These are phyloP conservation scores for Tulasnella sp. DNA, from an alignment of 768 basidiomycete species.

Conservation along the genomic window DNA sequence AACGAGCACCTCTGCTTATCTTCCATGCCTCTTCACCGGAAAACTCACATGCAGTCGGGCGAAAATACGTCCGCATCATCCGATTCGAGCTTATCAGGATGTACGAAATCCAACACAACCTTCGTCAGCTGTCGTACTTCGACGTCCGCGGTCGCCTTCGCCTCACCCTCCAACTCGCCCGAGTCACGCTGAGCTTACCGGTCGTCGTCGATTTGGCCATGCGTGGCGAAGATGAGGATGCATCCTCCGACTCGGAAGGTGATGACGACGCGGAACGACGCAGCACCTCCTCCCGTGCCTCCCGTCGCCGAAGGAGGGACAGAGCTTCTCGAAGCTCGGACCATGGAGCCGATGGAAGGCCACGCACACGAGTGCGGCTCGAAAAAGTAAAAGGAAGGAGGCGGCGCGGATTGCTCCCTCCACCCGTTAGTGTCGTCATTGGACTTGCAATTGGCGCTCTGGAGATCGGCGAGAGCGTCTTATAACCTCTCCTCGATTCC, in stretches of 20 bases:
- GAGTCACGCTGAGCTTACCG: conserved; percentile 71
- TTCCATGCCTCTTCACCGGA: background rate
- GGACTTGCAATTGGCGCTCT: conserved; percentile 26
- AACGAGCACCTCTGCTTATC: background rate
- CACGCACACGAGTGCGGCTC: conserved; percentile 14
- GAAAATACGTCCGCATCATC: conserved; percentile 69
- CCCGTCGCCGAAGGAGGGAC: conserved; percentile 15
- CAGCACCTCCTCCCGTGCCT: background rate
- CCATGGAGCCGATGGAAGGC: conserved; percentile 21
- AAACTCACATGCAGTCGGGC: conserved; percentile 40
- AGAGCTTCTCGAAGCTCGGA: background rate
- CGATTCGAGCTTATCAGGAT: conserved; percentile 69
- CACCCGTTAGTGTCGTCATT: conserved; percentile 28
- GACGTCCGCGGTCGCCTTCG: conserved; percentile 72
- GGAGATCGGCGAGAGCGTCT: conserved; percentile 30
- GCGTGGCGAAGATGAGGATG: conserved; percentile 40
- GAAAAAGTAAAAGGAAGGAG: conserved; percentile 28
- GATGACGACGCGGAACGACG: background rate
- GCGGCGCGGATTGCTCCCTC: conserved; percentile 24
- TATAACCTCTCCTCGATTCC: background rate
- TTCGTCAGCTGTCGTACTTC: conserved; percentile 71
- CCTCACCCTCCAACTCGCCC: conserved; percentile 69
- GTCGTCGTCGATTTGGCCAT: conserved; percentile 69
- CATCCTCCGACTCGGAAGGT: background rate
- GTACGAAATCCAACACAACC: conserved; percentile 75